Conservation (phyloP, 1,284 basidiomycete species). For the Trametes versicolor region DNA sequence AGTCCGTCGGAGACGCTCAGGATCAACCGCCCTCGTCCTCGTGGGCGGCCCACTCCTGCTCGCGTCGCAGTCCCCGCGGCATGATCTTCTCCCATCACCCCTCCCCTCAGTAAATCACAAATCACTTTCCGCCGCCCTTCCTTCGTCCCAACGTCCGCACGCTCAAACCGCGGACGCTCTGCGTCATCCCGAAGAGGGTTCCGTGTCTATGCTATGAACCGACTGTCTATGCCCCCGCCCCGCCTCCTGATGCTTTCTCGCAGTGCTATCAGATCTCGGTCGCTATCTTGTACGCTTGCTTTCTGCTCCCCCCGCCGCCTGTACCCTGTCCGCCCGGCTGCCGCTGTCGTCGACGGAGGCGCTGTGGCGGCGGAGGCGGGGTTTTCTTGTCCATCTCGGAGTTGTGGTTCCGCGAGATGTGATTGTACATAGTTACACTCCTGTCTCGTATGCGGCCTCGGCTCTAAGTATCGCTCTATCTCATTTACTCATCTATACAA, state of each 20-base stretch:
- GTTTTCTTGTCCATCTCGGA: conserved; percentile 32
- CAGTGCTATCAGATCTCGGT: conserved; percentile 25
- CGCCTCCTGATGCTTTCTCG: conserved; percentile 33
- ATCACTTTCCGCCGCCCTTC: conserved; percentile 15
- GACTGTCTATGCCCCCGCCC: conserved; percentile 39
- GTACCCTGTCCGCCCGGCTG: conserved; percentile 2
- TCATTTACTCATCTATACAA: conserved; percentile 14
- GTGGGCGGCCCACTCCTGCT: conserved; percentile 62
- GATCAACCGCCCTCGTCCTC: conserved; percentile 72
- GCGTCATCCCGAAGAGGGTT: conserved; percentile 11
- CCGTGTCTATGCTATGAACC: conserved; percentile 40
- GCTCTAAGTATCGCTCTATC: conserved; percentile 23
- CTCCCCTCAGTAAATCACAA: conserved; percentile 12
- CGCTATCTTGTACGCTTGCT: conserved; percentile 25
- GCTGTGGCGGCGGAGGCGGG: conserved; percentile 7
- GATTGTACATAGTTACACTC: conserved; percentile 34
- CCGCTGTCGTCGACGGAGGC: not conserved
- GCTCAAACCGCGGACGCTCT: conserved; percentile 18
- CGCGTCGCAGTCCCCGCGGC: conserved; percentile 38
- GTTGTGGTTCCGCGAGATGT: conserved; percentile 30
- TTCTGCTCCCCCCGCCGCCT: conserved; percentile 10
- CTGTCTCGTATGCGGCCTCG: conserved; percentile 37
- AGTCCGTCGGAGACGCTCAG: conserved; percentile 71
- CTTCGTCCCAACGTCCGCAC: conserved; percentile 20
- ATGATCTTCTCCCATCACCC: conserved; percentile 26